phyloP scores from a whole-genome alignment of 371 early-diverging fungal species.

The Mucor saturninus region DNA sequence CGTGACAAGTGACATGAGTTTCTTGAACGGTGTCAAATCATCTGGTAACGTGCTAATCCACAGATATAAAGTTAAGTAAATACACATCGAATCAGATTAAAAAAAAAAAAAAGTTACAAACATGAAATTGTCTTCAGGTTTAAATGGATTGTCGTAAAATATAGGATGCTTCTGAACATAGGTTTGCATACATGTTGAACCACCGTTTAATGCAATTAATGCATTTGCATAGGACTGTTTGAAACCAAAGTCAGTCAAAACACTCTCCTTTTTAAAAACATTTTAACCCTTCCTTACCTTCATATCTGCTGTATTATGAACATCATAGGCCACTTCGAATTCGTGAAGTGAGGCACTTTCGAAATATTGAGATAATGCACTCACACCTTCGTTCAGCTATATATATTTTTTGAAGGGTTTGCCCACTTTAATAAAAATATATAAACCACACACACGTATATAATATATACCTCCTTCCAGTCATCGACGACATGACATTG shows the following conservation, averaged over 20 bases:
- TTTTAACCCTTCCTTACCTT: conserved; percentile 37
- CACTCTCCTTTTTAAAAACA: neutral
- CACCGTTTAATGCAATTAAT: conserved; percentile 78
- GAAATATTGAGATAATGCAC: conserved; percentile 78
- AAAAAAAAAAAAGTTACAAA: conserved; percentile 24
- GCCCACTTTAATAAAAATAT: too few species aligned
- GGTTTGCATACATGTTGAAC: conserved; percentile 75
- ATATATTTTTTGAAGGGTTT: neutral
- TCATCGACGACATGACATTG: conserved; percentile 59
- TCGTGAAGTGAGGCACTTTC: conserved; percentile 78
- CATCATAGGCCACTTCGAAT: conserved; percentile 84
- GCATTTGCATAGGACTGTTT: conserved; percentile 67
- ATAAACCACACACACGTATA: too few species aligned
- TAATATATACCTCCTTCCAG: conserved; percentile 49
- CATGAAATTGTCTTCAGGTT: conserved; percentile 64
- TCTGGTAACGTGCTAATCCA: conserved; percentile 26
- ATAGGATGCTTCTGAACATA: conserved; percentile 87
- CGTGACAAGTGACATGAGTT: conserved; percentile 50
- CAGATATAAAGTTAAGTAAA: neutral
- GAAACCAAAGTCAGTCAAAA: conserved; percentile 2
- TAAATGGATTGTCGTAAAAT: conserved; percentile 80
- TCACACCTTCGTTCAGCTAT: conserved; percentile 55
- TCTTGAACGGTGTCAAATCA: conserved; percentile 47
- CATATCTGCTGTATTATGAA: conserved; percentile 70
- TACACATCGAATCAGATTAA: neutral